phyloP scores from a whole-genome alignment of 805 yeast species.

The Ogataea salicorniae region DNA sequence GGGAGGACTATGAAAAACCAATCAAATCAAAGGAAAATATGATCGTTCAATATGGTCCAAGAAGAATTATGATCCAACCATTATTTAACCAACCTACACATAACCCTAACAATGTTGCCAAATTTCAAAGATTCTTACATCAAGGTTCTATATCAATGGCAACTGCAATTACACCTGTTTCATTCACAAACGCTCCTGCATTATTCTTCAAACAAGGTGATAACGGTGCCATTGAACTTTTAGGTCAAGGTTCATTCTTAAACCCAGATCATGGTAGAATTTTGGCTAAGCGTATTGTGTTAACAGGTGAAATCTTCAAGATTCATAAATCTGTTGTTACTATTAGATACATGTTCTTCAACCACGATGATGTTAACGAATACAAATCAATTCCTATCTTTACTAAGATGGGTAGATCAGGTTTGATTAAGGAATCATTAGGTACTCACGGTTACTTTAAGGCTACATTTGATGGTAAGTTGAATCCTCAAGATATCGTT shows the following conservation, averaged over 20 bases:
- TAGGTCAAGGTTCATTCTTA: conserved; percentile 88
- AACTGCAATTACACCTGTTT: conserved; percentile 81
- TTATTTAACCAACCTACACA: conserved; percentile 73
- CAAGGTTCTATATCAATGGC: conserved; percentile 72
- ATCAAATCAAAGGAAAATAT: conserved; percentile 77
- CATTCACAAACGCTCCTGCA: conserved; percentile 80
- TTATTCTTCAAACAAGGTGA: conserved; percentile 64
- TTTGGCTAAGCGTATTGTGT: conserved; percentile 78
- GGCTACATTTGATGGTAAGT: conserved; percentile 87
- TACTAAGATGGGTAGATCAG: conserved; percentile 89
- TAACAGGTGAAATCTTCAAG: conserved; percentile 94
- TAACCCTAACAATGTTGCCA: conserved; percentile 80
- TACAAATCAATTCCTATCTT: conserved; percentile 89
- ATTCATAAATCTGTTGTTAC: conserved; percentile 91
- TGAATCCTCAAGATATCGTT: conserved; percentile 86
- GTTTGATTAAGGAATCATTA: conserved; percentile 88
- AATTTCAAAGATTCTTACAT: conserved; percentile 78
- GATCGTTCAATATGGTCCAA: conserved; percentile 88
- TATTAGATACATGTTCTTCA: conserved; percentile 95
- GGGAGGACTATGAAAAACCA: conserved; percentile 88
- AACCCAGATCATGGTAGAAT: conserved; percentile 82
- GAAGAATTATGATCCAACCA: conserved; percentile 81
- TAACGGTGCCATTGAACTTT: conserved; percentile 51
- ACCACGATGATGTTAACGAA: conserved; percentile 79
- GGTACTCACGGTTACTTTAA: conserved; percentile 99